These are phyloP conservation scores for Cercophora newfieldiana DNA, from an alignment of 495 filamentous ascomycete species.

Conservation along the genomic window DNA sequence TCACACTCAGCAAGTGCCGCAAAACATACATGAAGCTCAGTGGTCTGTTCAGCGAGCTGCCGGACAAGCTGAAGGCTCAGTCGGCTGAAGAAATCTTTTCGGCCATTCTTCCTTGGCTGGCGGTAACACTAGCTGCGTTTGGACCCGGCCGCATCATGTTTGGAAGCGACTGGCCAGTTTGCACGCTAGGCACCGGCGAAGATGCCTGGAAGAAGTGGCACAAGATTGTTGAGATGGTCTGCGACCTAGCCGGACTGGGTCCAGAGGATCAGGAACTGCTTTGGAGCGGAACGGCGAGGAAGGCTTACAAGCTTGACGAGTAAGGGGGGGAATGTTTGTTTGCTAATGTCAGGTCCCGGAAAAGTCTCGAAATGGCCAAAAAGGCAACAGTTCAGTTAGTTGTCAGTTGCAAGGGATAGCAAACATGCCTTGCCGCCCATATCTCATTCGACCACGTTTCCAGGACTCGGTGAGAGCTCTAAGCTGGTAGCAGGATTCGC, in stretches of 20 bases:
- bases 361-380: background rate
- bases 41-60: slow-evolving; percentile 75
- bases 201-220: slow-evolving; percentile 58
- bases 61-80: slow-evolving; percentile 40
- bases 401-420: background rate
- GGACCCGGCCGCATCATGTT: slow-evolving; percentile 76
- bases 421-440: background rate
- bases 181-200: slow-evolving; percentile 65
- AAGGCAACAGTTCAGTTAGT: background rate
- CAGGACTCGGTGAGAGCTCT: background rate
- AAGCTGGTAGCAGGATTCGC: background rate
- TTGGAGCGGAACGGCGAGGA: slow-evolving; percentile 67
- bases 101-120: slow-evolving; percentile 62
- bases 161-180: slow-evolving; percentile 88
- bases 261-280: slow-evolving; percentile 60
- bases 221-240: slow-evolving; percentile 58
- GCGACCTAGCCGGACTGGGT: slow-evolving; percentile 56
- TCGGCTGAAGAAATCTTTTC: slow-evolving; percentile 49
- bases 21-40: slow-evolving; percentile 86
- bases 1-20: slow-evolving; percentile 57
- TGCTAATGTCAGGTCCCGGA: background rate
- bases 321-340: background rate
- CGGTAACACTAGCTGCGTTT: slow-evolving; percentile 66
- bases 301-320: slow-evolving; percentile 60
- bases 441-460: background rate